A percentile compares a stretch with the other conserved stretches of the same genome.
Evolutionary conservation across 306 rosid genomes (phyloP).

Genomic region (Vigna angularis): DNA sequence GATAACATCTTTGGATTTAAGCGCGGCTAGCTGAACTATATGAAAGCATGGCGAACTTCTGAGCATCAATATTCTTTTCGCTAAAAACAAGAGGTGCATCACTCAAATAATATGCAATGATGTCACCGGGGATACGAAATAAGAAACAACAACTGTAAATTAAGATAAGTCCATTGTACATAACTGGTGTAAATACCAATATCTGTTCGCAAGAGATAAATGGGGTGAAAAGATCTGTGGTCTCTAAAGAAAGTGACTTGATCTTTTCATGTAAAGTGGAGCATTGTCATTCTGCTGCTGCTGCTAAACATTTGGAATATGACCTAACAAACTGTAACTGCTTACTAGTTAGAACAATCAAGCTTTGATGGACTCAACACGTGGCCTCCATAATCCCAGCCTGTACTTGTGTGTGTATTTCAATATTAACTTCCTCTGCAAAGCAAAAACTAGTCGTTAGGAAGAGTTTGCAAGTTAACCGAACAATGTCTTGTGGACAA

Average conservation of each 20-base stretch:
- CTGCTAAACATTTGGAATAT: conserved; percentile 25
- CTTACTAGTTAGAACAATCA: conserved; percentile 45
- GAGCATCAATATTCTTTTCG: conserved; percentile 1
- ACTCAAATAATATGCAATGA: conserved; percentile 32
- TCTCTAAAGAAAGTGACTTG: conserved; percentile 13
- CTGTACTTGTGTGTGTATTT: conserved; percentile 80
- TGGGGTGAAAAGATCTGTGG: conserved; percentile 26
- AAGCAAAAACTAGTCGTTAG: conserved; percentile 47
- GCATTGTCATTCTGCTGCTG: not conserved
- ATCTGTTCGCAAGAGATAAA: conserved; percentile 34
- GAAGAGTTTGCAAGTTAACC: conserved; percentile 1
- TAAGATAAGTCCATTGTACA: conserved; percentile 21
- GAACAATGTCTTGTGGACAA: conserved; percentile 15
- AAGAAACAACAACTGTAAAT: conserved; percentile 31
- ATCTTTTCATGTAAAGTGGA: conserved; percentile 32
- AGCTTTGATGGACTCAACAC: conserved; percentile 56
- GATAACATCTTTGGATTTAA: conserved; percentile 11
- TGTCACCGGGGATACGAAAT: conserved; percentile 9
- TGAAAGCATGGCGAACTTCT: conserved; percentile 21
- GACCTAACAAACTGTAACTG: conserved; percentile 15
- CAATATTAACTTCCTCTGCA: conserved; percentile 89
- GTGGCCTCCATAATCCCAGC: conserved; percentile 92
- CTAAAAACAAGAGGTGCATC: not conserved
- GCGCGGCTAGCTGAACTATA: not conserved
- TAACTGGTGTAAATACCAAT: conserved; percentile 35